Evolutionary conservation across 1,284 basidiomycete species (phyloP).

Genomic region (Trametes hirsuta): DNA sequence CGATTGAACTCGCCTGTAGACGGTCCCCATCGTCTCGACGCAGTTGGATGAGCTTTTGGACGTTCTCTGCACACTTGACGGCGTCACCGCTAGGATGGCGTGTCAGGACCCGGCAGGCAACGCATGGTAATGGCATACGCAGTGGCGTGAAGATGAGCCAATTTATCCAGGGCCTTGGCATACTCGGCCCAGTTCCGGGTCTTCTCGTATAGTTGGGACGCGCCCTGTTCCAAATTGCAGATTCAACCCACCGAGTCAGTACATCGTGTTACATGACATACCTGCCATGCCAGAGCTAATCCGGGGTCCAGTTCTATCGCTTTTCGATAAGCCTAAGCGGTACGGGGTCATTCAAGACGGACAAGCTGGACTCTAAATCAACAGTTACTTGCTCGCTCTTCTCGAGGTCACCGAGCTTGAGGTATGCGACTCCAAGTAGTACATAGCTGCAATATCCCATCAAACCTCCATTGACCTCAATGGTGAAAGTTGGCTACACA

Average conservation of each 20-base stretch:
- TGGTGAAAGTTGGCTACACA: constrained; percentile 46
- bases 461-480: background rate
- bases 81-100: constrained; percentile 64
- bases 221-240: constrained; percentile 49
- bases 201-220: constrained; percentile 76
- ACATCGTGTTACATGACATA: constrained; percentile 32
- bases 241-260: background rate
- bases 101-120: background rate
- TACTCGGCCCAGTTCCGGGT: constrained; percentile 65
- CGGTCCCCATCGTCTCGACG: constrained; percentile 39
- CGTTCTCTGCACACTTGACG: constrained; percentile 75
- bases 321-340: constrained; percentile 67
- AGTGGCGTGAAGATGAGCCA: constrained; percentile 59
- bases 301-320: constrained; percentile 69
- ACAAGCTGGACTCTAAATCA: constrained; percentile 7
- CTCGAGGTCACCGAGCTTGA: constrained; percentile 71
- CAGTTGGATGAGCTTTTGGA: constrained; percentile 78
- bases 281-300: constrained; percentile 81
- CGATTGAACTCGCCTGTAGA: constrained; percentile 54
- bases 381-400: constrained; percentile 82
- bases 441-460: constrained; percentile 60
- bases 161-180: constrained; percentile 51
- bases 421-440: constrained; percentile 77
- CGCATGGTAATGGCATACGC: constrained; percentile 46
- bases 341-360: constrained; percentile 6